phyloP scores from a whole-genome alignment of 1,284 basidiomycete species.

The Malassezia sympodialis region DNA sequence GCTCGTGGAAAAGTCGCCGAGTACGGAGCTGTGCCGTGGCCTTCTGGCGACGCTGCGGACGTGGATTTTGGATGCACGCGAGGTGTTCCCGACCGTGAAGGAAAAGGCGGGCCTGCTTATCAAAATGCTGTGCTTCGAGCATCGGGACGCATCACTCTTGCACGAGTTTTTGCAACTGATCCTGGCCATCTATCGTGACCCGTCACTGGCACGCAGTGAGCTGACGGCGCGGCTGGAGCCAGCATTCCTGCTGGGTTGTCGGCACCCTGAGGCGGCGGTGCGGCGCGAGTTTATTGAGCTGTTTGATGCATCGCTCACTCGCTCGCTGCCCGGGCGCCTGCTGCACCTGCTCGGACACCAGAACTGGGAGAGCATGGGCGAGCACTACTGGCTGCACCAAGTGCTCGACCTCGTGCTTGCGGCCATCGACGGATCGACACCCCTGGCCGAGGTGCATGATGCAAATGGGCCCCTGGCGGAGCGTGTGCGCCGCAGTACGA shows the following conservation, averaged over 20 bases:
- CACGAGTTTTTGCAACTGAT: conserved; percentile 80
- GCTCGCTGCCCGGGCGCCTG: conserved; percentile 68
- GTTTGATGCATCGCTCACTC: conserved; percentile 77
- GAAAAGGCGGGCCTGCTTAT: conserved; percentile 84
- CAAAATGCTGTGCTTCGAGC: conserved; percentile 82
- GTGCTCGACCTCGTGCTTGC: conserved; percentile 82
- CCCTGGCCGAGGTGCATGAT: conserved; percentile 25
- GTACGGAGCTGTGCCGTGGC: conserved; percentile 66
- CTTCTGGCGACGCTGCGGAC: conserved; percentile 76
- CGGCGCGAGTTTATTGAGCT: conserved; percentile 82
- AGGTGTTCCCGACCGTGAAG: conserved; percentile 67
- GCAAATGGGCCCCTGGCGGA: background rate
- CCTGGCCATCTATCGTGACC: conserved; percentile 85
- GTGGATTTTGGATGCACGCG: conserved; percentile 64
- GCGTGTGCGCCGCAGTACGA: conserved; percentile 22
- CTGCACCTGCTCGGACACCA: conserved; percentile 87
- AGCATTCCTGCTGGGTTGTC: conserved; percentile 84
- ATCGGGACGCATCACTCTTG: conserved; percentile 61
- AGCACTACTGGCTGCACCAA: conserved; percentile 89
- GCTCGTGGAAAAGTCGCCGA: conserved; percentile 87
- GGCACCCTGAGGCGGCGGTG: conserved; percentile 67
- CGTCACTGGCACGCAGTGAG: conserved; percentile 75
- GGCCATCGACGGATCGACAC: conserved; percentile 29
- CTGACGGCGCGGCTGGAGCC: conserved; percentile 86
- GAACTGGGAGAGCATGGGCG: conserved; percentile 86